Evolutionary conservation across 2,329 filamentous ascomycete species (phyloP).

Genomic region (Phaeoacremonium minimum): DNA sequence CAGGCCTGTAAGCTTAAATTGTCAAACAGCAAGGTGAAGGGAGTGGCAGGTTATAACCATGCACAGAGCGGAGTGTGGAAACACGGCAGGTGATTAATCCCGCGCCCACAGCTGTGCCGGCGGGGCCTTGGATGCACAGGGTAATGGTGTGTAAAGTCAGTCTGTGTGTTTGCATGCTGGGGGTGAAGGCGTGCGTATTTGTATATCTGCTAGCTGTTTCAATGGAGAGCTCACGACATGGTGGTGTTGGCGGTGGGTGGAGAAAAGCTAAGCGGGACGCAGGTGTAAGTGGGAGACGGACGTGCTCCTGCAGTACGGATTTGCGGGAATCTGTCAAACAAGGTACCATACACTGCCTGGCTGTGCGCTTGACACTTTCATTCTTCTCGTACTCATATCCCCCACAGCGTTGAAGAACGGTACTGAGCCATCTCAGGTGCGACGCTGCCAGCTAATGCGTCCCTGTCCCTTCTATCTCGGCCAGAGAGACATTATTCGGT

Average conservation of each 20-base stretch:
- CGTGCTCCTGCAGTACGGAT: too few relatives aligned
- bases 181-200: neutral
- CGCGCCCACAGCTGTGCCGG: neutral
- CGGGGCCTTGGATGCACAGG: neutral
- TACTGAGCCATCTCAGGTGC: neutral
- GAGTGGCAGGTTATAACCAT: neutral
- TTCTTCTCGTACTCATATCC: neutral
- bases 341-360: too few relatives aligned
- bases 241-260: too few relatives aligned
- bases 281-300: neutral
- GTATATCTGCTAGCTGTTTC: neutral
- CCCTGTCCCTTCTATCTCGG: neutral
- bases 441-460: neutral
- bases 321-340: too few relatives aligned
- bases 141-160: too few relatives aligned
- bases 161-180: too few relatives aligned
- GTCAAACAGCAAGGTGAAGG: slow-evolving; percentile 15
- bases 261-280: neutral
- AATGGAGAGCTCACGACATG: neutral
- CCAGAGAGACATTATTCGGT: neutral
- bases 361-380: neutral
- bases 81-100: neutral
- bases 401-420: neutral
- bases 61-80: neutral
- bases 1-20: slow-evolving; percentile 12